Base-by-base conservation (phyloP, 441 rosid genomes). In the Pelargonium myrrhifolium region DNA sequence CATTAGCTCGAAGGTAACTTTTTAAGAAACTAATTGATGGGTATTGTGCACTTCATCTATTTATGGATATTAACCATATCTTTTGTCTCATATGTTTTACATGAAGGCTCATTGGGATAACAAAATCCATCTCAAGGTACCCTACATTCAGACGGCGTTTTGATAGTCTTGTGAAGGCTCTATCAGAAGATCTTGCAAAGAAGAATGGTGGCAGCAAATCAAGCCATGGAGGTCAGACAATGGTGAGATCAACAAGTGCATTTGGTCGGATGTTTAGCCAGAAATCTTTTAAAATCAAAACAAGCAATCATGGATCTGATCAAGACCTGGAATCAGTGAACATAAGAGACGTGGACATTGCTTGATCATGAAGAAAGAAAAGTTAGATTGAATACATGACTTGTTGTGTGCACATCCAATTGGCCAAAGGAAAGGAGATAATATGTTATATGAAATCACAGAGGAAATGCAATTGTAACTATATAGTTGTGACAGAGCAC, bases 1-100 rank as follows among this genome's bases (percentile, higher is more conserved):
- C 88, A 40, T 71, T 94, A 76, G 99, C 98, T 72, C 85, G 99
- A 75, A 89, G 99, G 99, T 94, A 79, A 72, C 28, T 15, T 1
- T 6, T 10, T 40, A 40, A 6, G 11, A 6, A 40, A 40, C 11
- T 10, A 1, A 3, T 40, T 10, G 4, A 10, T 1, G 1, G 9
- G 9, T 39, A 39, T 39, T 39, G 42, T n/a, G n/a, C n/a, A n/a
- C n/a, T 39, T 39, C 42, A 4, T 39, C 9, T 0, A 39, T 39
- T 39, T 39, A 39, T 2, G 4, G 42, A 14, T 20, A 49, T 49
- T 15, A 21, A 15, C 58, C 17, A 15, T 51, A 15, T 15, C 8
- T 1, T 15, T 6, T 15, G 9, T 5, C 15, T 9, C 17, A 15
- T 17, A 15, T 51, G 15, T 21, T 51, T 51, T 15, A 20, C 58